Evolutionary conservation across 768 basidiomycete species (phyloP).

Genomic region (Xerocomellus chrysenteron): DNA sequence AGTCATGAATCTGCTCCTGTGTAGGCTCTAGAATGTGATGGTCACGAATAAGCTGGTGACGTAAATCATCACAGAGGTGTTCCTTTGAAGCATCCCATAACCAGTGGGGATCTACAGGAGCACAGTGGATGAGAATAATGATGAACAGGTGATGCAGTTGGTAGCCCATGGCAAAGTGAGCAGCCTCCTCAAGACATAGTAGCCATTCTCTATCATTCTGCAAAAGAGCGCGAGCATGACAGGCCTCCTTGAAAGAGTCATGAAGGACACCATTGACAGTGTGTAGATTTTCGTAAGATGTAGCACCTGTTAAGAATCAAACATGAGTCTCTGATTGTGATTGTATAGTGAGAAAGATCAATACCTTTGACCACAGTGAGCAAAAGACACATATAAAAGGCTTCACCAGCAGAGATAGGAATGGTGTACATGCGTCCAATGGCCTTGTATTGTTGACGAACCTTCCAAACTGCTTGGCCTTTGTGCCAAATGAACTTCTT

Average conservation of each 20-base stretch:
- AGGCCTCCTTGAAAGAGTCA: constrained; percentile 40
- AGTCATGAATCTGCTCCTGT: no score
- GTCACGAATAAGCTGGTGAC: no score
- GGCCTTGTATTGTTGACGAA: constrained; percentile 19
- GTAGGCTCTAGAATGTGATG: no score
- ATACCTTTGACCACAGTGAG: constrained; percentile 34
- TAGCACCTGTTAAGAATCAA: constrained; percentile 5
- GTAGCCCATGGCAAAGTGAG: constrained; percentile 21
- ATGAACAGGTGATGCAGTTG: no score
- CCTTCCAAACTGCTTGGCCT: constrained; percentile 30
- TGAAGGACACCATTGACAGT: constrained; percentile 25
- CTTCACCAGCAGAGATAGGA: constrained; percentile 35
- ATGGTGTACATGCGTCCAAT: constrained; percentile 9
- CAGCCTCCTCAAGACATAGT: constrained; percentile 41
- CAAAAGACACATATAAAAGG: constrained; percentile 40
- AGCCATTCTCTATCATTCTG: constrained; percentile 47
- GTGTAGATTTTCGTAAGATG: constrained; percentile 23
- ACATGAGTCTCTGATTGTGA: background rate
- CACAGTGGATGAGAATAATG: no score
- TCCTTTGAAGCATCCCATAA: no score
- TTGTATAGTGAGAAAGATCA: no score
- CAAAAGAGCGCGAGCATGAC: constrained; percentile 37
- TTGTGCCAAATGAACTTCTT: constrained; percentile 26
- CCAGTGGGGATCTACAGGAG: no score
- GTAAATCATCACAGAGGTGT: no score